These are phyloP conservation scores for Yarrowia sp. DNA, from an alignment of 805 yeast genomes.

Conservation along the genomic window DNA sequence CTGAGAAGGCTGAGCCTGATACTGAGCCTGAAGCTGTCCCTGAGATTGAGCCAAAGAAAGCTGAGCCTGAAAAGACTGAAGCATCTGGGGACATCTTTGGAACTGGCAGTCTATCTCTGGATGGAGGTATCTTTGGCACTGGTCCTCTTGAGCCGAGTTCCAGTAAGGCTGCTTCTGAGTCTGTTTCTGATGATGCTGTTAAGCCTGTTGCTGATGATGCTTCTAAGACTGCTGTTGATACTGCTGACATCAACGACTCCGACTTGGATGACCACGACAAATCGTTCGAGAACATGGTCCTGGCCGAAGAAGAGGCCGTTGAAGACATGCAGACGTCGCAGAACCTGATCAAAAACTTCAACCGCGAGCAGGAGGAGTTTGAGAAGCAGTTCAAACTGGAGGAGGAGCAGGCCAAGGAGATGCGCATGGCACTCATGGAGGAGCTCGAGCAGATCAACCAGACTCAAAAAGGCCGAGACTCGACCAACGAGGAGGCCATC, in stretches of 20 bases:
- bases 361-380: slow-evolving; percentile 32
- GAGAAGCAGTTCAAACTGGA: slow-evolving; percentile 40
- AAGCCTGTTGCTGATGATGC: not conserved
- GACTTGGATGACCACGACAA: not conserved
- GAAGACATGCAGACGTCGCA: slow-evolving; percentile 25
- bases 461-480: slow-evolving; percentile 50
- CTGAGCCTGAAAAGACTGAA: not conserved
- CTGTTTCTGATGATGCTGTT: not conserved
- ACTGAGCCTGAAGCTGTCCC: not conserved
- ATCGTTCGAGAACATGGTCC: slow-evolving; percentile 10
- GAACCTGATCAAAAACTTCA: slow-evolving; percentile 1
- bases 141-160: not conserved
- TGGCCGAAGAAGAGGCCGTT: slow-evolving; percentile 24
- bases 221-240: not conserved
- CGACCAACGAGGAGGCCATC: slow-evolving; percentile 60
- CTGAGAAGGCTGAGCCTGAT: not conserved
- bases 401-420: slow-evolving; percentile 69
- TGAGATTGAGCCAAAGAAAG: not conserved
- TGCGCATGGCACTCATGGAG: slow-evolving; percentile 57
- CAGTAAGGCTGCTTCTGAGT: not conserved
- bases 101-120: not conserved
- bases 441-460: slow-evolving; percentile 75
- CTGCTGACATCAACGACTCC: not conserved
- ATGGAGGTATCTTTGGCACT: not conserved
- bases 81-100: not conserved